Evolutionary conservation across 2,329 filamentous ascomycete species (phyloP), one percentile per base, ranked within the genome.

Genomic region (Cordyceps militaris): DNA sequence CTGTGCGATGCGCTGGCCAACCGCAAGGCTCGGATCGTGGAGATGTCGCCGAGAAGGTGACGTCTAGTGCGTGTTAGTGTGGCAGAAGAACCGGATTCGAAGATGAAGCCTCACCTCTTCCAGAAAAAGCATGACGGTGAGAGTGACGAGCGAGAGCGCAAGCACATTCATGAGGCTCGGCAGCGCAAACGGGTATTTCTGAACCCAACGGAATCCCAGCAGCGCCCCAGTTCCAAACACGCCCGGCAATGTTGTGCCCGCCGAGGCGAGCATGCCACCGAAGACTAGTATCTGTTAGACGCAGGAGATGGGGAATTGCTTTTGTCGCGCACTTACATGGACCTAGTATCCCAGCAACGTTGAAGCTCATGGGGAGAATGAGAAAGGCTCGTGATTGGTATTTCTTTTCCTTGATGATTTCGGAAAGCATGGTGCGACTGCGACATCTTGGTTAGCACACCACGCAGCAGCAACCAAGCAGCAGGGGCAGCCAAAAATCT

Each of bases 181-280:
- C 40, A 90, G 71, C 1, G 85, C 85, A 70, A 86, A 90, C 0
- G 87, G 87, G 70, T 83, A 89, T 51, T 73, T 71, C 21, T 72
- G 74, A 76, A 88, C 82, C 84, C 87, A 88, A 61, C 76, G 71
- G 1, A 85, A 84, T 0, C 83, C 84, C 48, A 88, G 67, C 0
- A 76, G 61, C 0, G 82, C 83, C 0, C 76, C 78, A 3, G 81
- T 77, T 0, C 84, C 85, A 65, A 91, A 89, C 0, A 87, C 55
- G 0, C 70, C 69, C 0, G 87, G 86, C 65, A 88, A 82, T 10
- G 74, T 85, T 7, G 73, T 74, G 6, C 80, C 75, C 0, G 87
- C 86, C 63, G 90, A 84, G 16, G 87, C 86, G 28, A 91, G 73
- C 51, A 88, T 69, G 28, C 87, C 87, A 44, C 87, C 87, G 71